Evolutionary conservation across 805 yeast genomes (phyloP), one percentile per base, ranked within the genome.

Genomic region (Starmerella khaoyaiensis): DNA sequence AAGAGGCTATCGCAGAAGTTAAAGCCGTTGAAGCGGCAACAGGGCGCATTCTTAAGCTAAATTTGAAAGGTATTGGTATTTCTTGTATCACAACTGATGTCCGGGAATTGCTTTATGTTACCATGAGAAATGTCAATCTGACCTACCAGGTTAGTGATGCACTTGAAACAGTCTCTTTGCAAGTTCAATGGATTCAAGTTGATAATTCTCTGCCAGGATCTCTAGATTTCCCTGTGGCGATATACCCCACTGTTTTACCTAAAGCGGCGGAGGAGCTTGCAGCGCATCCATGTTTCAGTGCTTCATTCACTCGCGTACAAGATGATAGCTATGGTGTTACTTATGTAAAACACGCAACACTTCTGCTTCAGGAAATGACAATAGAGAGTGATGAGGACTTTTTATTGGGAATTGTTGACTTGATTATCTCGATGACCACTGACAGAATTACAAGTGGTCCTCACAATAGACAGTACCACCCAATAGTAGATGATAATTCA

Each of bases 361-460:
- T 81, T 2, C 61, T 93, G 39, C 58, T 90, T 34, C 98, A 90
- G 59, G 96, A 87, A 53, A 71, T 90, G 70, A 76, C 96, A 0
- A 61, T 90, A 31, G 97, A 90, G 52, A 69, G 87, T 30, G 98
- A 90, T 56, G 98, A 90, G 58, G 95, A 87, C 54, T 83, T 90
- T 57, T 56, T 87, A 46, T 76, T 77, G 55, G 83, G 93, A 0
- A 54, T 86, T 32, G 56, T 86, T 29, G 94, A 84, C 30, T 83
- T 84, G 50, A 68, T 78, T 4, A 77, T 42, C 4, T 37, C 47
- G 6, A 36, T 39, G 23, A 18, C 20, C 2, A 32, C 21, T 10
- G 12, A 24, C 11, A 40, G 39, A 12, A 38, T 35, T 11, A 24
- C 39, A 19, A 15, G 25, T 4, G 31, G 33, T n/a, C 29, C 31